Base-by-base conservation (phyloP, 2,329 filamentous ascomycete species). In the Xylaria sp. region DNA sequence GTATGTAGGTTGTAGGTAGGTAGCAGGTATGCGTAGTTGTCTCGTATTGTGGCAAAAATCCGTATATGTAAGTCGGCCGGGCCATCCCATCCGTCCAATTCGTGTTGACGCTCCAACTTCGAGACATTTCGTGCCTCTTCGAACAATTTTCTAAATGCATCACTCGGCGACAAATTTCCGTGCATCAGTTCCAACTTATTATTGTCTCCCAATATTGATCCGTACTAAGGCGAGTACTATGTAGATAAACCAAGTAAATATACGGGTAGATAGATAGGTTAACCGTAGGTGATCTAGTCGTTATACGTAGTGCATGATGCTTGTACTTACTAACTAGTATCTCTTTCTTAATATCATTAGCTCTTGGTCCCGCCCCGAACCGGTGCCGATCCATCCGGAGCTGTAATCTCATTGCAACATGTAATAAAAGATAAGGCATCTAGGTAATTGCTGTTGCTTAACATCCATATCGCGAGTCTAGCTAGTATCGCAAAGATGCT, bases 341-440 rank as follows among this genome's bases (percentile, higher is more conserved):
- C 34, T 36, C 39, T 42, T 2, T 42, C 14, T 42, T 42, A 14
- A 4, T 42, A 42, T 14, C 14, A 42, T 2, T 17, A 36, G 24
- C 34, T 6, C 14, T 5, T 1, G 14, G 39, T 48, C 47, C 47
- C 19, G 21, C 21, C n/a, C n/a, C 21, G 47, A 21, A 24, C n/a
- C 51, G 51, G 11, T 68, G 66, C 66, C 66, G 66, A 65, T 61
- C 56, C 36, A 65, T 65, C 66, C 66, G 66, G 66, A 57, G 32
- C 45, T 55, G 32, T 32, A 34, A 17, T 27, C 3, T 36, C 5
- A 48, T 53, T 30, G 42, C 21, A 51, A 2, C 55, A 48, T 11
- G 27, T 63, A 21, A 3, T 42, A 51, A 39, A 32, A 45, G 45
- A 24, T 27, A 50, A 50, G 34, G 48, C 42, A 27, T 5, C n/a